Evolutionary conservation across 371 early-diverging fungal genomes (phyloP), one percentile per base, ranked within the genome.

Genomic region (Globomyces sp.): DNA sequence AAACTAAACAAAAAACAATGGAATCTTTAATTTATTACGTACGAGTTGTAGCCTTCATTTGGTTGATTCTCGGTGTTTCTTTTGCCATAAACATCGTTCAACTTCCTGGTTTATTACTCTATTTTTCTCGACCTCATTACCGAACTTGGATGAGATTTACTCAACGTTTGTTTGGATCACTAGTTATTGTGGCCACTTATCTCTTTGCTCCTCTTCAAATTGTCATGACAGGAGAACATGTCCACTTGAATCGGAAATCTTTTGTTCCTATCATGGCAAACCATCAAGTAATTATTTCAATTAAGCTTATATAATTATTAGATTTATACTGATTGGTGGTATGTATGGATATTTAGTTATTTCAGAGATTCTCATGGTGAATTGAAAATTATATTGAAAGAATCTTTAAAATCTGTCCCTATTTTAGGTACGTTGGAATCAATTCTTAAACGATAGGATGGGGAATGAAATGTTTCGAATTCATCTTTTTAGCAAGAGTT

Each of bases 241-340:
- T 67, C 11, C 69, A 67, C 0, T 46, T 75, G 55, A 72, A 73
- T 24, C 70, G 72, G 3, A 72, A 69, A 13, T 34, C 81, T 3
- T 60, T 60, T 45, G 61, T 39, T 6, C 61, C 61, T 13, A 60
- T 60, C 42, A 60, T 60, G 61, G 84, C 90, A 55, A 92, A 93
- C 74, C 92, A 93, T 76, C 92, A 92, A 52, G 64, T 63, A 42
- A 24, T 4, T 24, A 2, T 1, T 2, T 6, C n/a, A 11, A 11
- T 6, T 36, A 24, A 24, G 0, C 24, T 24, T 24, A 24, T 24
- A 24, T 24, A 24, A 24, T 24, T 24, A 24, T 9, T 39, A 75
- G 86, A 90, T 90, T 49, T 92, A 91, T 74, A 83, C 89, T 44
- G 96, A 94, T 75, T 94, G 94, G 93, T 89, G 92, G 72, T 93